These are phyloP conservation scores for Rhododendron ferrugineum DNA, from an alignment of 148 eudicot genomes.

Conservation along the genomic window DNA sequence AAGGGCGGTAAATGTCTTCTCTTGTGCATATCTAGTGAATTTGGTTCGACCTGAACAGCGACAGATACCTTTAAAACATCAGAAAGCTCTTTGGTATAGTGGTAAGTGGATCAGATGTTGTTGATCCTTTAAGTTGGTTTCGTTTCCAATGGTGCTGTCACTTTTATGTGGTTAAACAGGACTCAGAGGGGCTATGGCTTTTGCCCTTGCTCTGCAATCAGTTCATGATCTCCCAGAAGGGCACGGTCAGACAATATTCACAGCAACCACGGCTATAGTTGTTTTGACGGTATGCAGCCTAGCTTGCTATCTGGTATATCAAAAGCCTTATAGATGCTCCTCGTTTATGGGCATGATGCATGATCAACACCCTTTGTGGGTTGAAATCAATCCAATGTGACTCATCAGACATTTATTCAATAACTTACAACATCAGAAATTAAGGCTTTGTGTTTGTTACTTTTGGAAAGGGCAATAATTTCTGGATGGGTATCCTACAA, in stretches of 20 bases:
- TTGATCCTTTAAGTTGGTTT: slow-evolving; percentile 8
- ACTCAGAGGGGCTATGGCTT: slow-evolving; percentile 99
- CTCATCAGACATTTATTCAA: background rate
- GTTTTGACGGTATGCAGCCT: slow-evolving; percentile 73
- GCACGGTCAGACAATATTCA: slow-evolving; percentile 95
- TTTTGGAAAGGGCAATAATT: background rate
- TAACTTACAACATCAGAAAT: background rate
- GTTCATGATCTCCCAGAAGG: slow-evolving; percentile 99
- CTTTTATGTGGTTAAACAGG: slow-evolving; percentile 42
- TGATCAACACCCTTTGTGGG: background rate
- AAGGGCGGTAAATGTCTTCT: slow-evolving; percentile 95
- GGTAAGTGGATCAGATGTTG: slow-evolving; percentile 56
- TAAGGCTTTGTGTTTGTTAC: background rate
- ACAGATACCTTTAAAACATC: slow-evolving; percentile 88
- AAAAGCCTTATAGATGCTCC: background rate
- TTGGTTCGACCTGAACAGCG: slow-evolving; percentile 75
- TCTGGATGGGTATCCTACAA: background rate
- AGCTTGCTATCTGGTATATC: slow-evolving; percentile 1
- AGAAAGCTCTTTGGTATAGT: slow-evolving; percentile 98
- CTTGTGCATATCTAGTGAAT: slow-evolving; percentile 89
- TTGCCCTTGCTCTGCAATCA: slow-evolving; percentile 98
- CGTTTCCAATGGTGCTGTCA: background rate
- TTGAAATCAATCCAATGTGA: background rate
- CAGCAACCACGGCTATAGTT: slow-evolving; percentile 96
- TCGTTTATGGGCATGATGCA: background rate